phyloP scores from a whole-genome alignment of 2,329 filamentous ascomycete species.

The Aspergillus sp. region DNA sequence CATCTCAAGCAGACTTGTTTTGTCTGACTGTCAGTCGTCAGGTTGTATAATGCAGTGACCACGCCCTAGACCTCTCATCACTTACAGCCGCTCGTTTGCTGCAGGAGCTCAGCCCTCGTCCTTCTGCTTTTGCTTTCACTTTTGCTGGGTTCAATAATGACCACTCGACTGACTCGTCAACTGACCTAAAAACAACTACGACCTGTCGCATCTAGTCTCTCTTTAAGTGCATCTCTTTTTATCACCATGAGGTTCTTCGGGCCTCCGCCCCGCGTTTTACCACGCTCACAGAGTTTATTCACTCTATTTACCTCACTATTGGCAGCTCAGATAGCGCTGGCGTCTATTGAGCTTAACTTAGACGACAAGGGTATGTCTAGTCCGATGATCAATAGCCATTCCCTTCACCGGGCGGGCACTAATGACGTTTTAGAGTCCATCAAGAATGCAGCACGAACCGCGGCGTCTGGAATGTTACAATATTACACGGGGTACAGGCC shows the following conservation, averaged over 20 bases:
- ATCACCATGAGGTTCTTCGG: background rate
- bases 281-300: too few relatives aligned
- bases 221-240: background rate
- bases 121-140: too few relatives aligned
- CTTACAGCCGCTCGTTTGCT: background rate
- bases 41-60: too few relatives aligned
- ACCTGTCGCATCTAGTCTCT: too few relatives aligned
- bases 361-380: slow-evolving; percentile 16
- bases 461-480: slow-evolving; percentile 40
- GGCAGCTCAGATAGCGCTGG: slow-evolving; percentile 16
- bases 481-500: slow-evolving; percentile 42
- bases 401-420: background rate
- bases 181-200: too few relatives aligned
- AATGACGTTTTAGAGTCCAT: slow-evolving; percentile 29
- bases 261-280: background rate
- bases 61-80: too few relatives aligned
- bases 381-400: background rate
- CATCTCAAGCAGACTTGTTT: too few relatives aligned
- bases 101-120: too few relatives aligned
- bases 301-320: slow-evolving; percentile 7
- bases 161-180: too few relatives aligned
- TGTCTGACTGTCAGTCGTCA: too few relatives aligned
- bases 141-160: too few relatives aligned
- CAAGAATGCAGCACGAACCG: slow-evolving; percentile 35
- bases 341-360: slow-evolving; percentile 19